Evolutionary conservation across 2,329 filamentous ascomycete species (phyloP), one percentile per base, ranked within the genome.

Genomic region (Ilyonectria sp.): DNA sequence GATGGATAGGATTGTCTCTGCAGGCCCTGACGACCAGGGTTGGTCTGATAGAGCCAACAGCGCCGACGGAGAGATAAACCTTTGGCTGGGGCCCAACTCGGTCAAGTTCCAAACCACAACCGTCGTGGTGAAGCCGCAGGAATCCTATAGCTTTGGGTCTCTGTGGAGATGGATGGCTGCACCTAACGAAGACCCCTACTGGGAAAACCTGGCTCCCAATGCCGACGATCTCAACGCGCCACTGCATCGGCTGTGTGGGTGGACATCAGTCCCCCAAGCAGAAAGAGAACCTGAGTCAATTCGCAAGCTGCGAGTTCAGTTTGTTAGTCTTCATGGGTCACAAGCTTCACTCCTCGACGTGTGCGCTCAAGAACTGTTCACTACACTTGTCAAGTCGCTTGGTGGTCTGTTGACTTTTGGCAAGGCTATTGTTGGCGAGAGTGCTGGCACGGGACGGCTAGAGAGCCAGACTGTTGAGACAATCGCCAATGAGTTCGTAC

Each of bases 321-420:
- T n/a, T 31, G 15, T 53, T 15, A 46, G 13, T 8, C 55, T 52
- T 21, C 26, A 31, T n/a, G 23, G 21, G n/a, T 58, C 21, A 44
- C 50, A 59, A n/a, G 23, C n/a, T 8, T 64, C 68, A 5, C 57
- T 72, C 3, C 56, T 71, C 17, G 64, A 71, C 2, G 19, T 65
- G 0, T 68, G 69, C 23, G 62, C 64, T n/a, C 69, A 70, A 33
- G 69, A 73, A 10, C 61, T 74, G 1, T 70, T 71, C 26, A 63
- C 53, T 3, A 11, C 21, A 11, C 60, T 65, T 6, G 21, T 69
- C 19, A 55, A 43, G 29, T 67, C 47, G 26, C 19, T 60, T 8
- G 11, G 29, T 9, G 43, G 21, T 7, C 49, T 31, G 4, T 44
- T 59, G 15, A 35, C 40, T 2, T 33, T 69, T 5, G 54, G 31